Evolutionary conservation across 805 yeast genomes (phyloP).

Genomic region (Lachancea kluyveri): DNA sequence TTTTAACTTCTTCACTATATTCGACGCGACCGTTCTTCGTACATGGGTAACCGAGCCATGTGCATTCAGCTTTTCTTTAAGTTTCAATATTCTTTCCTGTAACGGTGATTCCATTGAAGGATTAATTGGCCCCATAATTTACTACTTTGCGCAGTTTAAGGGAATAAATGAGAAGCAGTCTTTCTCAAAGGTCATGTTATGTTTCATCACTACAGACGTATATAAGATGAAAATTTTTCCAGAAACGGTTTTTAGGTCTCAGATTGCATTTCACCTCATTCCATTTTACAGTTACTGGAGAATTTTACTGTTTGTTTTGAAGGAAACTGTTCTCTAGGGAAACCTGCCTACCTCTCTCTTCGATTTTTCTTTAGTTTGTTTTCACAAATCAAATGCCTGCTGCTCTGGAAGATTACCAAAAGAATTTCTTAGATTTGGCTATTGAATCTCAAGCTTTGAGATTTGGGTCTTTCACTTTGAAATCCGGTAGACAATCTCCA

Average conservation of each 20-base stretch:
- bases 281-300: neutral
- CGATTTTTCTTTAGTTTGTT: neutral
- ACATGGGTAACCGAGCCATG: no score
- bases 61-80: neutral
- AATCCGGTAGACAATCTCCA: constrained; percentile 92
- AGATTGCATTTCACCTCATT: neutral
- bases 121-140: no score
- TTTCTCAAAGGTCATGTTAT: no score
- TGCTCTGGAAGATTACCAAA: constrained; percentile 44
- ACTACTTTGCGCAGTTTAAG: no score
- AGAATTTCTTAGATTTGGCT: constrained; percentile 73
- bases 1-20: constrained; percentile 12
- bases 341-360: neutral
- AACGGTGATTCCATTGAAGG: neutral
- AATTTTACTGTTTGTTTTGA: no score
- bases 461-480: constrained; percentile 85
- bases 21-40: constrained; percentile 2
- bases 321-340: neutral
- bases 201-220: neutral
- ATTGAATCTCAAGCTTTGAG: constrained; percentile 74
- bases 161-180: no score
- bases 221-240: neutral
- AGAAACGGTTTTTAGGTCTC: neutral
- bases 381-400: constrained; percentile 12
- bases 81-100: neutral